Base-by-base conservation (phyloP, 2,329 filamentous ascomycete genomes). In the Alternaria novae-zelandiae region DNA sequence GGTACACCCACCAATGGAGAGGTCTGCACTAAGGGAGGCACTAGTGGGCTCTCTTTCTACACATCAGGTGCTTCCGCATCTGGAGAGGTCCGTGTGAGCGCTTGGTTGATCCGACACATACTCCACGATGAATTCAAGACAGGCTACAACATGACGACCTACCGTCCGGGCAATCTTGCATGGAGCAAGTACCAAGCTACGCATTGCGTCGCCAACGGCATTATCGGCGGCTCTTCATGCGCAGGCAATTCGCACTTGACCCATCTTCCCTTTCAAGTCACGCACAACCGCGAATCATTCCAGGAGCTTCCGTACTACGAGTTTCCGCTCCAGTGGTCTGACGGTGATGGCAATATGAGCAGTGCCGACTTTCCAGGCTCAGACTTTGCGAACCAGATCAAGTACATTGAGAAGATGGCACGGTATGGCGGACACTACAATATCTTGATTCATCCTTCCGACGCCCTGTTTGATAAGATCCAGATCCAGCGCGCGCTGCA, bases 401-500 rank as follows among this genome's bases (percentile, higher is more conserved):
- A 8, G 0, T 11, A 54, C 21, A 63, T 63, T 32, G 54, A 63
- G 49, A 54, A 63, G 8, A 63, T 63, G 60, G 55, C 60, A 55
- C 56, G 50, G 2, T 63, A 63, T 55, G 60, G 60, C 15, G 60
- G 60, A 0, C 60, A 63, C 17, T 63, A 63, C n/a, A 63, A 63
- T 50, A 63, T 63, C n/a, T 59, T 63, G 60, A 63, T 63, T 5
- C 60, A 63, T 44, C 60, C 60, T n/a, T 63, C 60, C 1, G 60
- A 63, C 21, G 60, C 60, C 3, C 15, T 63, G 17, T 59, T 63
- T 20, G 60, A 63, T n/a, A 63, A 63, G 44, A 63, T 63, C 3
- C 60, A 63, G 11, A 63, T 63, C 1, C 60, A 63, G 13, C 56
- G 60, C 2, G 60, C 55, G 0, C 44, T 63, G 10, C 60, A 63